These are phyloP conservation scores for Leptoxyphium fumago DNA, from an alignment of 2,329 filamentous ascomycete genomes.

Conservation along the genomic window DNA sequence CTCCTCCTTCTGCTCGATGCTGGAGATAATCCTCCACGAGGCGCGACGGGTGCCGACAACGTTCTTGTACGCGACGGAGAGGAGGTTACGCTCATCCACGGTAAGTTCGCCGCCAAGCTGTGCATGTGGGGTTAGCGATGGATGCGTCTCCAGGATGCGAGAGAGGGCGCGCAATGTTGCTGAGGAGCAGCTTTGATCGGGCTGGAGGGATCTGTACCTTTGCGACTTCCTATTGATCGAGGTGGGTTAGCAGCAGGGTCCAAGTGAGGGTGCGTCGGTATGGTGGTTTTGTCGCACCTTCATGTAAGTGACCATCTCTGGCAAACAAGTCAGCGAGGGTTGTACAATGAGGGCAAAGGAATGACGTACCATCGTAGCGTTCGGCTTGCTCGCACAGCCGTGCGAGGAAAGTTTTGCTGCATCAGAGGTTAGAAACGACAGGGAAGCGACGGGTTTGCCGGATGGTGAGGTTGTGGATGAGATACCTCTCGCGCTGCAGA, in stretches of 20 bases:
- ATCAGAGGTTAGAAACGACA: conserved; percentile 18
- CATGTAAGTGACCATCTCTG: conserved; percentile 98
- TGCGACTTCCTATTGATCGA: conserved; percentile 62
- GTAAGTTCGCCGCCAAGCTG: conserved; percentile 53
- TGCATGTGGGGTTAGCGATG: conserved; percentile 1
- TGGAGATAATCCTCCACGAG: conserved; percentile 98
- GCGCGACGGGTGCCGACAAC: conserved; percentile 95
- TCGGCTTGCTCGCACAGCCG: conserved; percentile 99
- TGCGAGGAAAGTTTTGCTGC: conserved; percentile 98
- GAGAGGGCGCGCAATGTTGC: neutral
- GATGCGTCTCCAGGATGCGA: conserved; percentile 1
- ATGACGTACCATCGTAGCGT: conserved; percentile 78
- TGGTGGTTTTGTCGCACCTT: conserved; percentile 43
- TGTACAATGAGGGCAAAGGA: conserved; percentile 1
- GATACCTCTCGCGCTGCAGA: conserved; percentile 35
- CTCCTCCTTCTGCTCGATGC: conserved; percentile 99
- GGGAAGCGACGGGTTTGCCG: too few relatives aligned
- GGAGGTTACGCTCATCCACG: conserved; percentile 69
- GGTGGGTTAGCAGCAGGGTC: conserved; percentile 15
- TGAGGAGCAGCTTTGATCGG: neutral
- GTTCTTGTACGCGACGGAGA: conserved; percentile 99
- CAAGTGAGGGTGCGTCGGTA: conserved; percentile 2
- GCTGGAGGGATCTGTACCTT: conserved; percentile 44
- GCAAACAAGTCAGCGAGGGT: conserved; percentile 12
- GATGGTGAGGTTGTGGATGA: neutral